Base-by-base conservation (phyloP, 1,284 basidiomycete genomes). In the Clitocybe nebularis region DNA sequence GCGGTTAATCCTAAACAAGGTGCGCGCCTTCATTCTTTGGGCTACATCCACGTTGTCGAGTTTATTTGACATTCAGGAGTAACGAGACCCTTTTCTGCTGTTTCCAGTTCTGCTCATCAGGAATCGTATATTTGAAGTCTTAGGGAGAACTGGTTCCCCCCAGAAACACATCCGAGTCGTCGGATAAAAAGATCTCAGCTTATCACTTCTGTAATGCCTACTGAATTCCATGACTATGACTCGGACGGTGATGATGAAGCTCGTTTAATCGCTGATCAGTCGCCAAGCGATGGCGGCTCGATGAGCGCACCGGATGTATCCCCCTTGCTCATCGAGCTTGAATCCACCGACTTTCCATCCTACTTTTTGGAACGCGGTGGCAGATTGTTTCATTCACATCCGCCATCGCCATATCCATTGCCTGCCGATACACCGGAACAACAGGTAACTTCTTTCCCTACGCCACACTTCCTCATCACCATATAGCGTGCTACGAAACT, bases 341-440 rank as follows among this genome's bases (percentile, higher is more conserved):
- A 17, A 5, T 11, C 58, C 10, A 64, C 74, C 22, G 81, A 84
- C 1, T 77, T 82, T 52, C 74, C 77, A 0, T 41, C 36, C 11
- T 78, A 77, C 60, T 87, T 86, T 53, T 54, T 54, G 28, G 77
- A 82, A 51, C 64, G 67, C 10, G 63, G 69, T 51, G 74, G 68
- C 36, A 68, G 81, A 32, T 74, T 84, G 59, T 87, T 80, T 64
- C 77, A 79, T 69, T 80, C 81, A 57, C 74, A 77, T 69, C 66
- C 65, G 63, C 55, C 46, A 10, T 67, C 66, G 44, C 77, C 75
- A 43, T 86, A 86, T 56, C 79, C 79, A 20, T 62, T 87, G 41
- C 84, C 84, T 34, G 78, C 79, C 4, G 84, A 87, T 60, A 69
- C 71, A 22, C 63, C 64, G 9, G 84, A 87, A 58, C 77, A 78